Evolutionary conservation across 2,329 filamentous ascomycete species (phyloP).

Genomic region (Fusarium pilosicola): DNA sequence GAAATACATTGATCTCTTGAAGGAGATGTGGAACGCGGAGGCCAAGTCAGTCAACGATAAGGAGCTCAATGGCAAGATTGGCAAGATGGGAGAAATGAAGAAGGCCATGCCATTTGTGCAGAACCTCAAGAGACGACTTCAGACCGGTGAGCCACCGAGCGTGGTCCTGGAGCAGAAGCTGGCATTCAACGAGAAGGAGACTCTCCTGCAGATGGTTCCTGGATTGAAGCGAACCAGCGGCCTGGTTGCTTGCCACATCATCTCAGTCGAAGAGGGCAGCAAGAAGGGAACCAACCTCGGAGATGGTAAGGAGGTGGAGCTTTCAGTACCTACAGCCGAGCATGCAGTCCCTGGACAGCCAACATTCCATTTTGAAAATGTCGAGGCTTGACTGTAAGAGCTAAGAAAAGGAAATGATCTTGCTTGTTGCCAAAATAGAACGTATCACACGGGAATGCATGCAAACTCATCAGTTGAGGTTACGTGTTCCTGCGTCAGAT

Average conservation of each 20-base stretch:
- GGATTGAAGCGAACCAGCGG: constrained; percentile 80
- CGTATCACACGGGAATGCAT: constrained; percentile 13
- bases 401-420: not conserved
- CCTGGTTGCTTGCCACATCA: constrained; percentile 75
- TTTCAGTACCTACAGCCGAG: constrained; percentile 69
- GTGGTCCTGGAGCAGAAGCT: constrained; percentile 85
- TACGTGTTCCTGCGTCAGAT: constrained; percentile 28
- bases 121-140: constrained; percentile 82
- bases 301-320: constrained; percentile 64
- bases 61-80: constrained; percentile 78
- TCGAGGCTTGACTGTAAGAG: constrained; percentile 56
- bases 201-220: constrained; percentile 80
- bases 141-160: constrained; percentile 72
- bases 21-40: constrained; percentile 71
- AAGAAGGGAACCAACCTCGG: constrained; percentile 70
- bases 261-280: constrained; percentile 75
- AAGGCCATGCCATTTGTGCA: constrained; percentile 98
- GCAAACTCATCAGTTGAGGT: not conserved
- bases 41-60: constrained; percentile 79
- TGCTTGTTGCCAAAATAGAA: constrained; percentile 10
- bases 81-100: constrained; percentile 90
- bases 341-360: constrained; percentile 84
- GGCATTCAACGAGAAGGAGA: constrained; percentile 83
- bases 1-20: constrained; percentile 84
- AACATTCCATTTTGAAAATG: constrained; percentile 86